These are phyloP conservation scores for Paraphysoderma sedebokerense DNA, from an alignment of 371 early-diverging fungal species.

Conservation along the genomic window DNA sequence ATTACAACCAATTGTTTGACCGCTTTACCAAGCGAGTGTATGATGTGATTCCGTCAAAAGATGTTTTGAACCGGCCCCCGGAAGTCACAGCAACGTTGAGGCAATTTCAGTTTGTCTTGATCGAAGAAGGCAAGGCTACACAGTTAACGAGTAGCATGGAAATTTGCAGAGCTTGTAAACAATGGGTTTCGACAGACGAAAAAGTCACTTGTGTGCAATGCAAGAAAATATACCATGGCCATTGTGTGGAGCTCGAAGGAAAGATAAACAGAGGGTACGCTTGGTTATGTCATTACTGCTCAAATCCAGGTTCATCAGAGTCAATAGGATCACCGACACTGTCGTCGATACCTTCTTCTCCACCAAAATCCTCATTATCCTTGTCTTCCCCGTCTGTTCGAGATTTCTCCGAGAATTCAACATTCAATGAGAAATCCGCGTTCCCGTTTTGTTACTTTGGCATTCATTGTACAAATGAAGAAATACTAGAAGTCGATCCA, in stretches of 20 bases:
- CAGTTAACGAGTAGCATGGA: constrained; percentile 51
- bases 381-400: not conserved
- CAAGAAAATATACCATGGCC: constrained; percentile 8
- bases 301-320: no score
- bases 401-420: not conserved
- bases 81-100: constrained; percentile 43
- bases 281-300: constrained; percentile 13
- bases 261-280: constrained; percentile 13
- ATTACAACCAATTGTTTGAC: constrained; percentile 69
- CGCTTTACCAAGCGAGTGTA: constrained; percentile 71
- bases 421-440: constrained; percentile 26
- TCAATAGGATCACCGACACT: no score
- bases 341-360: not conserved
- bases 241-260: constrained; percentile 6
- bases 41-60: constrained; percentile 60
- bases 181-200: constrained; percentile 27
- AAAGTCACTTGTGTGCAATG: constrained; percentile 13
- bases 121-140: constrained; percentile 57
- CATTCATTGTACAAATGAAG: constrained; percentile 38
- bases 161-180: constrained; percentile 54
- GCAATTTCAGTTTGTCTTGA: constrained; percentile 58
- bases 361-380: not conserved
- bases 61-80: constrained; percentile 59
- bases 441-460: constrained; percentile 85
- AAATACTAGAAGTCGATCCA: constrained; percentile 40